Evolutionary conservation across 2,329 filamentous ascomycete genomes (phyloP).

Genomic region (Calonectria pseudoreteaudii): DNA sequence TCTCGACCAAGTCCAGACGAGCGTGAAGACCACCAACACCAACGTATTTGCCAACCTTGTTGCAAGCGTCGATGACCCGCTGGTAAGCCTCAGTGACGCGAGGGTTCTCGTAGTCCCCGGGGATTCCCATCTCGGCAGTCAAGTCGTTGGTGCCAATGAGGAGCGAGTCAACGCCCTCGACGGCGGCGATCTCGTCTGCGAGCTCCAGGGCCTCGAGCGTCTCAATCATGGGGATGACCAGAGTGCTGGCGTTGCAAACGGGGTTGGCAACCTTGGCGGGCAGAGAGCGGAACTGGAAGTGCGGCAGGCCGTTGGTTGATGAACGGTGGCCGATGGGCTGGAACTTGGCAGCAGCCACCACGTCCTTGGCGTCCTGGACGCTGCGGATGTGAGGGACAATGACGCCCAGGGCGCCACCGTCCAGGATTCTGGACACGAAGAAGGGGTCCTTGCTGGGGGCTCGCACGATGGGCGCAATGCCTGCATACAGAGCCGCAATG

Average conservation of each 20-base stretch:
- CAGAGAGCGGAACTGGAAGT: slow-evolving; percentile 34
- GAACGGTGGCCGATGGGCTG: slow-evolving; percentile 36
- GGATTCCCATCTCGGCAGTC: slow-evolving; percentile 54
- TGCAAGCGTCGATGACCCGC: slow-evolving; percentile 51
- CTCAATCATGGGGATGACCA: slow-evolving; percentile 46
- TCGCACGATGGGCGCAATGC: slow-evolving; percentile 44
- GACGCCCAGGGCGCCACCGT: slow-evolving; percentile 41
- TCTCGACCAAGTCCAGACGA: slow-evolving; percentile 55
- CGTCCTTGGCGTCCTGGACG: slow-evolving; percentile 39
- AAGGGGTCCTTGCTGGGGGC: slow-evolving; percentile 40
- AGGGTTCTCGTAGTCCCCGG: slow-evolving; percentile 38
- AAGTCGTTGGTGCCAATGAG: slow-evolving; percentile 59
- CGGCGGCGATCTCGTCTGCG: slow-evolving; percentile 46
- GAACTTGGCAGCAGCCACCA: slow-evolving; percentile 43
- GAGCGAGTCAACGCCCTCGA: slow-evolving; percentile 55
- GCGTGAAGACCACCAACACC: slow-evolving; percentile 55
- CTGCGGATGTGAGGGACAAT: slow-evolving; percentile 43
- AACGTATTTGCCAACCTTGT: slow-evolving; percentile 52
- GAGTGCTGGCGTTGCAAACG: slow-evolving; percentile 36
- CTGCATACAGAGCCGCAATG: slow-evolving; percentile 42
- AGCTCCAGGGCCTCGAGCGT: slow-evolving; percentile 41
- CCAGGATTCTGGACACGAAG: slow-evolving; percentile 42
- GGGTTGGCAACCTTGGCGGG: slow-evolving; percentile 37
- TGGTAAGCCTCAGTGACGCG: slow-evolving; percentile 40
- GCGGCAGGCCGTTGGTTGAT: slow-evolving; percentile 40